These are phyloP conservation scores for Yamadazyma conglobata DNA, from an alignment of 1,139 yeast species.

Conservation along the genomic window DNA sequence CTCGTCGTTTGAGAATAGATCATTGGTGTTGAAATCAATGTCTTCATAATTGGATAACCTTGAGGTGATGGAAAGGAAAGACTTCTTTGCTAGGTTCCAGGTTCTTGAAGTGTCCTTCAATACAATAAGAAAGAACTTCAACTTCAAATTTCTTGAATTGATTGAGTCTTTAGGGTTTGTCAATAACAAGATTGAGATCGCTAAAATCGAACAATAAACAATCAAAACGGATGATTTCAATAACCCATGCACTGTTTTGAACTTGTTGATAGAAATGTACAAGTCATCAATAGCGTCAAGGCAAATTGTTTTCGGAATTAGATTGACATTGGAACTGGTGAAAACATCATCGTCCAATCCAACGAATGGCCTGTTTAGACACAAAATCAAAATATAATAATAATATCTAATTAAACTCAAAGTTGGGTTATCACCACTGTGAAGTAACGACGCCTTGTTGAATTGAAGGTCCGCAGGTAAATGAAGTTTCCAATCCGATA, in stretches of 20 bases:
- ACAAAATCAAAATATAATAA: conserved; percentile 53
- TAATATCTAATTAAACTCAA: conserved; percentile 53
- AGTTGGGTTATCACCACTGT: conserved; percentile 49
- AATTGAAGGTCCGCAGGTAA: conserved; percentile 50
- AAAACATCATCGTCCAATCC: conserved; percentile 15
- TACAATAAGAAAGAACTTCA: conserved; percentile 38
- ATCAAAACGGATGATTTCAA: conserved; percentile 44
- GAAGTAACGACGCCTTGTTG: conserved; percentile 39
- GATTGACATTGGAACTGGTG: conserved; percentile 18
- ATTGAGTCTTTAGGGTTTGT: conserved; percentile 29
- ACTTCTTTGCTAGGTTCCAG: conserved; percentile 49
- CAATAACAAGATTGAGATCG: conserved; percentile 40
- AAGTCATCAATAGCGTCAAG: conserved; percentile 42
- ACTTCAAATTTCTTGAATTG: conserved; percentile 23
- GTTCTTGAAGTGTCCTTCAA: conserved; percentile 40
- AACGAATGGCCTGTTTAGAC: conserved; percentile 59
- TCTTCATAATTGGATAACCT: conserved; percentile 20
- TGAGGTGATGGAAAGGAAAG: conserved; percentile 39
- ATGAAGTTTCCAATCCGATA: conserved; percentile 47
- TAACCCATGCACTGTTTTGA: conserved; percentile 39
- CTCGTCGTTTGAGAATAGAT: conserved; percentile 9
- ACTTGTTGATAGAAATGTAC: conserved; percentile 34
- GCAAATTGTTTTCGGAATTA: conserved; percentile 31
- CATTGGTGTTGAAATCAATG: conserved; percentile 13
- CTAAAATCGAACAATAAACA: conserved; percentile 46